A percentile compares a stretch with the other conserved stretches of the same genome.
phyloP scores from a whole-genome alignment of 305 asterid genomes.

The Fraxinus platypoda region DNA sequence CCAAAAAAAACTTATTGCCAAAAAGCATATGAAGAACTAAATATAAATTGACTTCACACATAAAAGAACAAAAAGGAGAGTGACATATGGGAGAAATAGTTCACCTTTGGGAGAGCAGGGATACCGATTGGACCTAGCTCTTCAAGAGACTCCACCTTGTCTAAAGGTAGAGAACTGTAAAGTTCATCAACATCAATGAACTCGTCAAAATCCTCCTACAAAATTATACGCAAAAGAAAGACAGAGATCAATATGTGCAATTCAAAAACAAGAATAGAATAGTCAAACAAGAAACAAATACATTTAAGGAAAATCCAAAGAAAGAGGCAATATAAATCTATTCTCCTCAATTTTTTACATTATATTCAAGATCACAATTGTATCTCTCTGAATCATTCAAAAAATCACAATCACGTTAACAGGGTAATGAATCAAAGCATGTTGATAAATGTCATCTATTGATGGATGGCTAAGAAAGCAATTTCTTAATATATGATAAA shows the following conservation, averaged over 20 bases:
- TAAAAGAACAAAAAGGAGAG: slow-evolving; percentile 19
- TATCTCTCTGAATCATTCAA: background rate
- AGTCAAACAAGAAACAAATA: background rate
- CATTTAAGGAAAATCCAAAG: background rate
- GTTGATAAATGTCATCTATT: slow-evolving; percentile 6
- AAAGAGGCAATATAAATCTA: background rate
- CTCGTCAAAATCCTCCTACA: slow-evolving; percentile 95
- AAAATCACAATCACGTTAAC: slow-evolving; percentile 10
- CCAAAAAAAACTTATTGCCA: background rate
- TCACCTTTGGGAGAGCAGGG: slow-evolving; percentile 89
- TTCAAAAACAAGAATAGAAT: background rate
- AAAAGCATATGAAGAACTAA: slow-evolving; percentile 1
- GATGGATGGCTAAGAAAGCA: slow-evolving; percentile 14
- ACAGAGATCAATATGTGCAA: slow-evolving; percentile 7
- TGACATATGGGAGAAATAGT: slow-evolving; percentile 16
- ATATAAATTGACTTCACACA: background rate
- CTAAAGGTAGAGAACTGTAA: slow-evolving; percentile 87
- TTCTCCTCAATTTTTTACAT: background rate
- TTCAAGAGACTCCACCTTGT: slow-evolving; percentile 98
- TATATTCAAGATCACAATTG: slow-evolving; percentile 13
- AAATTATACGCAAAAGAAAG: slow-evolving; percentile 14
- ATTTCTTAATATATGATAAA: background rate
- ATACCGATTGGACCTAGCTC: slow-evolving; percentile 85
- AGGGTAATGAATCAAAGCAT: slow-evolving; percentile 23
- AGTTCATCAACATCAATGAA: slow-evolving; percentile 95